Evolutionary conservation across 805 yeast species (phyloP).

Genomic region (Cephaloascus fragrans): DNA sequence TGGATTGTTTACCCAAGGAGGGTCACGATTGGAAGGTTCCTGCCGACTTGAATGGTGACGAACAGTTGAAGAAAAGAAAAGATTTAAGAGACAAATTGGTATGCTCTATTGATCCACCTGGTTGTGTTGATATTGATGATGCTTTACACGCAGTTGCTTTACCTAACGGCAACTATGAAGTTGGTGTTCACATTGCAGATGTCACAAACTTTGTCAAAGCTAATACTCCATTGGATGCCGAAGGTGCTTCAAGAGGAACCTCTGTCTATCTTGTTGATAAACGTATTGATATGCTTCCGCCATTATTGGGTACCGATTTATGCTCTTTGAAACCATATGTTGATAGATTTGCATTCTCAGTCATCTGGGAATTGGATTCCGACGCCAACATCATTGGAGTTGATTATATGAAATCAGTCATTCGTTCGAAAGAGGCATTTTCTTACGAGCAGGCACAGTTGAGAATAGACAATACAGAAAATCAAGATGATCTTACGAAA

Average conservation of each 20-base stretch:
- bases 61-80: conserved; percentile 49
- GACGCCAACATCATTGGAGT: conserved; percentile 78
- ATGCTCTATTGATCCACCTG: conserved; percentile 96
- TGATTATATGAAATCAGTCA: conserved; percentile 77
- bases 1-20: conserved; percentile 86
- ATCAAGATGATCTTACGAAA: conserved; percentile 75
- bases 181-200: conserved; percentile 98
- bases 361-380: conserved; percentile 87
- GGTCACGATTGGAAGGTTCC: conserved; percentile 95
- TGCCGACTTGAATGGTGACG: conserved; percentile 44
- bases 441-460: conserved; percentile 90
- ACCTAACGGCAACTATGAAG: conserved; percentile 92
- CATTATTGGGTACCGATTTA: conserved; percentile 87
- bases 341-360: conserved; percentile 92
- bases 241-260: conserved; percentile 96
- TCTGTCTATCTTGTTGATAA: conserved; percentile 95
- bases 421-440: conserved; percentile 87
- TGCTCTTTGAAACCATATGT: conserved; percentile 94
- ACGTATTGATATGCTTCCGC: conserved; percentile 97
- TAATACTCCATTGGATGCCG: conserved; percentile 82
- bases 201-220: conserved; percentile 96
- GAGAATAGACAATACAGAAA: conserved; percentile 70
- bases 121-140: conserved; percentile 97
- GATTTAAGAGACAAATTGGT: conserved; percentile 85
- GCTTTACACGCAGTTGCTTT: conserved; percentile 82